Evolutionary conservation across 768 basidiomycete species (phyloP).

Genomic region (Suillus fuscotomentosus): DNA sequence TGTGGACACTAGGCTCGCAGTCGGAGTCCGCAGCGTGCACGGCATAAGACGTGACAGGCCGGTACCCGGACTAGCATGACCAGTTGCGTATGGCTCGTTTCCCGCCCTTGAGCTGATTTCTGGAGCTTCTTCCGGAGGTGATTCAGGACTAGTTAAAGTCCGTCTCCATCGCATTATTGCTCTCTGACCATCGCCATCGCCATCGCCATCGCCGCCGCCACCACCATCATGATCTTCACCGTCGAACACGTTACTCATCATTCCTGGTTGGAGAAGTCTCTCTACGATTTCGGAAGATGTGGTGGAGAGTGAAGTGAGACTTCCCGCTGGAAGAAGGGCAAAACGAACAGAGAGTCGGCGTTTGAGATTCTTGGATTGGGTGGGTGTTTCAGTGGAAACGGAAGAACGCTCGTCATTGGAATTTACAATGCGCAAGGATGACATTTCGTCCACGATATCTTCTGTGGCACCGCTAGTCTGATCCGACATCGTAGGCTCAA

Average conservation of each 20-base stretch:
- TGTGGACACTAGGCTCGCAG: slow-evolving; percentile 32
- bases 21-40: slow-evolving; percentile 51
- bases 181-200: slow-evolving; percentile 17
- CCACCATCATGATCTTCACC: slow-evolving; percentile 19
- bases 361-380: slow-evolving; percentile 6
- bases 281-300: slow-evolving; percentile 47
- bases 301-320: slow-evolving; percentile 50
- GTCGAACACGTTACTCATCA: slow-evolving; percentile 28
- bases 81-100: not conserved
- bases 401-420: slow-evolving; percentile 18
- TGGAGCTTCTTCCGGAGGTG: slow-evolving; percentile 32
- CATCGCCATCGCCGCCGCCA: slow-evolving; percentile 27
- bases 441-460: slow-evolving; percentile 41
- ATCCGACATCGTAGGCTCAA: slow-evolving; percentile 28
- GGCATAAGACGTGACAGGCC: slow-evolving; percentile 48
- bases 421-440: slow-evolving; percentile 43
- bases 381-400: slow-evolving; percentile 5
- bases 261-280: slow-evolving; percentile 44
- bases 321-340: slow-evolving; percentile 35
- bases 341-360: slow-evolving; percentile 31
- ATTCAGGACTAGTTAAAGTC: slow-evolving; percentile 31
- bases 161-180: slow-evolving; percentile 27
- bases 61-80: not conserved
- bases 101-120: slow-evolving; percentile 28
- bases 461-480: slow-evolving; percentile 14